Conservation (phyloP, 192 early-diverging fungal genomes). For the Ambispora gerdemannii region DNA sequence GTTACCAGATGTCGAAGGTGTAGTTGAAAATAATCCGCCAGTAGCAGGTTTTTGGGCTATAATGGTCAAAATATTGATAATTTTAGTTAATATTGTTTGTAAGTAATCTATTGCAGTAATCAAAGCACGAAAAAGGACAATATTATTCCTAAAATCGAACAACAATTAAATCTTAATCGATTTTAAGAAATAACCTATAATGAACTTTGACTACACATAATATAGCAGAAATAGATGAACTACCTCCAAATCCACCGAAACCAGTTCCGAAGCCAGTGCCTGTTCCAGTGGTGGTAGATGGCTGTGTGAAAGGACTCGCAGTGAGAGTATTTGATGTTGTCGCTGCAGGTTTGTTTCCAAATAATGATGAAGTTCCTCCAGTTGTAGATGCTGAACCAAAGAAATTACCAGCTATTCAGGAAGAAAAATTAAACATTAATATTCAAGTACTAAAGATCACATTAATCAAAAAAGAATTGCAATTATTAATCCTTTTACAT, state of each 20-base stretch:
- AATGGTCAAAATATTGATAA: too few species aligned
- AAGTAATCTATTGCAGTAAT: not conserved
- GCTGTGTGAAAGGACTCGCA: conserved; percentile 39
- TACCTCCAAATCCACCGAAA: not conserved
- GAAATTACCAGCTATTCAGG: too few species aligned
- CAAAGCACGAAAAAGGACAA: not conserved
- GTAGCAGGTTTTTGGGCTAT: too few species aligned
- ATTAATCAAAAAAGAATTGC: not conserved
- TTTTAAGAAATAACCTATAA: not conserved
- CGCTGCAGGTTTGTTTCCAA: too few species aligned
- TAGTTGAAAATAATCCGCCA: not conserved
- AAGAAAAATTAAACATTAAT: not conserved
- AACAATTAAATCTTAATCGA: not conserved
- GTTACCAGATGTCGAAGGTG: not conserved
- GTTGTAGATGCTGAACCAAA: too few species aligned
- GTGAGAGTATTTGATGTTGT: conserved; percentile 40
- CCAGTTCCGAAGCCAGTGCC: conserved; percentile 34
- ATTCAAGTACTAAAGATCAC: not conserved
- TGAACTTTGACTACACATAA: not conserved
- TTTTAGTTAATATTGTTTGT: not conserved
- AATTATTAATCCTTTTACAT: conserved; percentile 25
- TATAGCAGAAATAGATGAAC: not conserved
- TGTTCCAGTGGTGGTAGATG: conserved; percentile 34
- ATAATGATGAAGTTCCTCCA: too few species aligned
- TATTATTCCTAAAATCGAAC: not conserved